Percentiles rank a stretch among this genome's conserved stretches.
Conservation (phyloP, 192 early-diverging fungal species). For the Piromyces sp. region DNA sequence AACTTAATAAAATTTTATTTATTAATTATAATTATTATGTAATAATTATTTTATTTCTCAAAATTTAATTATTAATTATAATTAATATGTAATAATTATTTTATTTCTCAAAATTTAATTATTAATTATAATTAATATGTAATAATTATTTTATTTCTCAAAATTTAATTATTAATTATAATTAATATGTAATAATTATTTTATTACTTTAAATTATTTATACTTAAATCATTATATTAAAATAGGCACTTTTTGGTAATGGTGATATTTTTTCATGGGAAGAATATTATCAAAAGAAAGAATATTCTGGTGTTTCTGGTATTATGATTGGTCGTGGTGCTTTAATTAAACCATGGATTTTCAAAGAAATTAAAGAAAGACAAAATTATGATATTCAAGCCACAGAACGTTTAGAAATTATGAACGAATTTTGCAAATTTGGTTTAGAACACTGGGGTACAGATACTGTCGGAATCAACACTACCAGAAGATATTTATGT, state of each 20-base stretch:
- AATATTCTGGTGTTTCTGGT: slow-evolving; percentile 49
- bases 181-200: too few species aligned
- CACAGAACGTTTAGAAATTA: slow-evolving; percentile 74
- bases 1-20: too few species aligned
- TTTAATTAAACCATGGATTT: slow-evolving; percentile 95
- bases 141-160: too few species aligned
- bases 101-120: too few species aligned
- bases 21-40: too few species aligned
- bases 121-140: too few species aligned
- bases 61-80: too few species aligned
- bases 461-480: slow-evolving; percentile 68
- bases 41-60: too few species aligned
- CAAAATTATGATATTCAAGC: slow-evolving; percentile 81
- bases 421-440: slow-evolving; percentile 58
- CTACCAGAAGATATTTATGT: slow-evolving; percentile 57
- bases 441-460: slow-evolving; percentile 95
- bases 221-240: too few species aligned
- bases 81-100: too few species aligned
- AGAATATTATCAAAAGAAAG: slow-evolving; percentile 59
- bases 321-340: slow-evolving; percentile 86
- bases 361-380: slow-evolving; percentile 76
- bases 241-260: slow-evolving; percentile 24
- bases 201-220: too few species aligned
- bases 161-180: too few species aligned
- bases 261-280: slow-evolving; percentile 71